Evolutionary conservation across 768 basidiomycete species (phyloP).

Genomic region (Xerocomus potaroensis): DNA sequence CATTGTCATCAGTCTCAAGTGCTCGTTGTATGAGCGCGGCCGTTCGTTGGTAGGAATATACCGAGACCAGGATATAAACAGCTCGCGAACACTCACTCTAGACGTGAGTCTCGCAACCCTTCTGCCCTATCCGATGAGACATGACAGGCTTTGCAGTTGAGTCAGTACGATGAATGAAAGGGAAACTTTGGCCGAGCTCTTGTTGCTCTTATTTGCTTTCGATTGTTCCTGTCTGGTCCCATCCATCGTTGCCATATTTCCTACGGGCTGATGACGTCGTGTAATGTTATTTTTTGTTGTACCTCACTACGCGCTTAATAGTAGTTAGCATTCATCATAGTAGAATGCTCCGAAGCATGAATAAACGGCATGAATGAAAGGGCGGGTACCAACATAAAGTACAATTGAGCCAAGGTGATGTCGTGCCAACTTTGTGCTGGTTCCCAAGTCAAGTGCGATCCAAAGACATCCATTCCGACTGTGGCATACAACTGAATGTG

Average conservation of each 20-base stretch:
- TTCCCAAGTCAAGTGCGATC: too few relatives aligned
- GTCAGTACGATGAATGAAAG: conserved; percentile 26
- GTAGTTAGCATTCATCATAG: too few relatives aligned
- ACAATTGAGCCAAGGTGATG: too few relatives aligned
- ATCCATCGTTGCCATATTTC: background rate
- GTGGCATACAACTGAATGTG: too few relatives aligned
- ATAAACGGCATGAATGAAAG: too few relatives aligned
- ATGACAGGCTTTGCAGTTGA: conserved; percentile 20
- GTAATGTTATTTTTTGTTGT: conserved; percentile 5
- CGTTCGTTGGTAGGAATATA: conserved; percentile 92
- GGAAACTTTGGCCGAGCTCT: conserved; percentile 1
- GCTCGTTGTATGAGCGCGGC: conserved; percentile 85
- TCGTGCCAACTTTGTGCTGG: too few relatives aligned
- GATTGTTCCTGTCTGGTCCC: conserved; percentile 5
- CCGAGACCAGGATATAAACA: conserved; percentile 90
- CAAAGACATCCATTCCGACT: too few relatives aligned
- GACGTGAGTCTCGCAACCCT: conserved; percentile 52
- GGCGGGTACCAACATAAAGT: too few relatives aligned
- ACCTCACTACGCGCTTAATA: too few relatives aligned
- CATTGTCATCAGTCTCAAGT: conserved; percentile 95
- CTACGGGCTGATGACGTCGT: background rate
- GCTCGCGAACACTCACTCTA: conserved; percentile 85
- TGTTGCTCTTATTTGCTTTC: conserved; percentile 25
- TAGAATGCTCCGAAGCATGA: too few relatives aligned
- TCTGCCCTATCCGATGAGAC: conserved; percentile 2